Conservation (phyloP, 257 asterid species). For the Handroanthus guayacan region DNA sequence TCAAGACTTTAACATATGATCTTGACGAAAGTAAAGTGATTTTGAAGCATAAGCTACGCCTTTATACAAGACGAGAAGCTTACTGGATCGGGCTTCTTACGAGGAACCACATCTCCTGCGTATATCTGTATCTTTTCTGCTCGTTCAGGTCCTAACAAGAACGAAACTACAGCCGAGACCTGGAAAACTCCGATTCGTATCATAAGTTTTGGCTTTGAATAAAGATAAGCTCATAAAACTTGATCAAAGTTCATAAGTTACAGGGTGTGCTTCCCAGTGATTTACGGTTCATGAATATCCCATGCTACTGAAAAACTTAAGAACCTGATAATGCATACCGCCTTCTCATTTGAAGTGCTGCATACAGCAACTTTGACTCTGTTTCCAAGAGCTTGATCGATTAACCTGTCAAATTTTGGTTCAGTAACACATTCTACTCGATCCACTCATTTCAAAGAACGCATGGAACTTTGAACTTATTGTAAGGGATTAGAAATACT, state of each 20-base stretch:
- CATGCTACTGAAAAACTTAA: conserved; percentile 28
- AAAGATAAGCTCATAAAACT: no score
- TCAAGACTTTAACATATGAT: conserved; percentile 1
- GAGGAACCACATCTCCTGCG: conserved; percentile 98
- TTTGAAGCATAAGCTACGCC: not conserved
- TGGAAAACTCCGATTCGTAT: conserved; percentile 28
- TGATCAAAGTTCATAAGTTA: not conserved
- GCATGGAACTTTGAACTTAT: not conserved
- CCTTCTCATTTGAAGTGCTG: conserved; percentile 99
- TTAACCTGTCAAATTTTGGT: conserved; percentile 59
- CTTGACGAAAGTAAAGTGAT: not conserved
- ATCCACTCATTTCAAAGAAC: not conserved
- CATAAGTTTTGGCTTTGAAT: no score
- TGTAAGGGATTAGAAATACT: not conserved
- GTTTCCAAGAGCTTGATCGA: conserved; percentile 84
- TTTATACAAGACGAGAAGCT: conserved; percentile 33
- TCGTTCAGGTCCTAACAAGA: conserved; percentile 79
- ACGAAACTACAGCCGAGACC: conserved; percentile 97
- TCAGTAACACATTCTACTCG: conserved; percentile 6
- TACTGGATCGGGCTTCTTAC: conserved; percentile 98
- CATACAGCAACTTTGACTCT: conserved; percentile 94
- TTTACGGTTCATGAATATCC: not conserved
- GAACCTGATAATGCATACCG: conserved; percentile 89
- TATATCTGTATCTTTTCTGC: conserved; percentile 86
- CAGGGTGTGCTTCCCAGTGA: not conserved